Evolutionary conservation across 768 basidiomycete genomes (phyloP).

Genomic region (Russula virescens): DNA sequence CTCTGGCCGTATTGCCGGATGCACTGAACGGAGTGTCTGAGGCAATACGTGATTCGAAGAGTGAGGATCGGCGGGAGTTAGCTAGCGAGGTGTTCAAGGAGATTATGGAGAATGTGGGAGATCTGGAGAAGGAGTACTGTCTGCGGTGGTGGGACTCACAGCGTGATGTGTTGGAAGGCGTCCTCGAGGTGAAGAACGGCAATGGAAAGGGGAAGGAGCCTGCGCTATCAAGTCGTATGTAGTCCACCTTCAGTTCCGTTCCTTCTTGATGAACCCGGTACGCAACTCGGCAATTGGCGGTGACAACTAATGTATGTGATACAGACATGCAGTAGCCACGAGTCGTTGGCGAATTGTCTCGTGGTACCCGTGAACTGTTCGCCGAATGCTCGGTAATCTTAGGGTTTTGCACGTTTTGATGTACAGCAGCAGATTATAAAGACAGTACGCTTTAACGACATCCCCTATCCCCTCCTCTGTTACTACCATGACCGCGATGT

Average conservation of each 20-base stretch:
- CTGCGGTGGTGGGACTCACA: constrained; percentile 68
- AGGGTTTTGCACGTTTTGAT: too few relatives aligned
- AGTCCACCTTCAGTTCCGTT: background rate
- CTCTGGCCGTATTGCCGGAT: constrained; percentile 48
- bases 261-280: too few relatives aligned
- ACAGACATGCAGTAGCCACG: too few relatives aligned
- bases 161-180: constrained; percentile 1
- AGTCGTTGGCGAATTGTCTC: too few relatives aligned
- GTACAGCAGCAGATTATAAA: too few relatives aligned
- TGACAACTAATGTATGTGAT: too few relatives aligned
- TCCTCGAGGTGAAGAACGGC: background rate
- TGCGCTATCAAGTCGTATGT: background rate
- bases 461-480: too few relatives aligned
- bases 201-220: background rate
- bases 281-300: too few relatives aligned
- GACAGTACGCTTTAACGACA: too few relatives aligned
- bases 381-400: too few relatives aligned
- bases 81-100: constrained; percentile 55
- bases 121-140: constrained; percentile 59
- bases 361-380: too few relatives aligned
- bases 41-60: constrained; percentile 28
- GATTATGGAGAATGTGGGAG: constrained; percentile 58
- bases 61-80: constrained; percentile 39
- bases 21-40: constrained; percentile 46
- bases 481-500: too few relatives aligned